These are phyloP conservation scores for Pugionium cornutum DNA, from an alignment of 345 rosid species.

Conservation along the genomic window DNA sequence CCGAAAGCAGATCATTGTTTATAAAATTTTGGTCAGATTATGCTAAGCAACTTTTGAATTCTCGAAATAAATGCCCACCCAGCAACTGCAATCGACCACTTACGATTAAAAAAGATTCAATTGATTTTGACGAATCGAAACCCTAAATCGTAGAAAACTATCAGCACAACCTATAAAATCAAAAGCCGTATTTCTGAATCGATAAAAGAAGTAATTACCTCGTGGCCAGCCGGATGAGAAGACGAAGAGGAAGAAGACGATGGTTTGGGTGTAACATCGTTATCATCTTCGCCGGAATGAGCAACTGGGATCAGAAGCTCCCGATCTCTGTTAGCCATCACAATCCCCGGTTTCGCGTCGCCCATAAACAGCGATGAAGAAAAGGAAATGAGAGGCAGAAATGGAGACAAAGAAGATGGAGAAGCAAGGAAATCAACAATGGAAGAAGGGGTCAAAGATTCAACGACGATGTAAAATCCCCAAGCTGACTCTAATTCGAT, in stretches of 20 bases:
- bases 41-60: conserved; percentile 11
- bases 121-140: conserved; percentile 2
- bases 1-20: background rate
- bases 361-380: conserved; percentile 51
- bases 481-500: conserved; percentile 26
- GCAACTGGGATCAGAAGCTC: conserved; percentile 87
- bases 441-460: conserved; percentile 28
- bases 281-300: conserved; percentile 46
- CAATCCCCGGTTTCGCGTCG: conserved; percentile 73
- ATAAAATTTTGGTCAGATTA: background rate
- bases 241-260: conserved; percentile 69
- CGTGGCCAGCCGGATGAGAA: conserved; percentile 75
- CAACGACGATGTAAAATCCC: conserved; percentile 16
- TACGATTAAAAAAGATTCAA: background rate
- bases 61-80: background rate
- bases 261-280: conserved; percentile 56
- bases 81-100: background rate
- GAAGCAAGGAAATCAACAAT: conserved; percentile 19
- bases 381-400: background rate
- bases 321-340: conserved; percentile 73
- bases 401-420: background rate
- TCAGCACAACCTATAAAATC: conserved; percentile 9
- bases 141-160: conserved; percentile 22
- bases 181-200: background rate
- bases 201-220: conserved; percentile 46